Percentiles rank a stretch among this genome's conserved stretches.
Conservation (phyloP, 2,329 filamentous ascomycete species). For the Zymoseptoria tritici region DNA sequence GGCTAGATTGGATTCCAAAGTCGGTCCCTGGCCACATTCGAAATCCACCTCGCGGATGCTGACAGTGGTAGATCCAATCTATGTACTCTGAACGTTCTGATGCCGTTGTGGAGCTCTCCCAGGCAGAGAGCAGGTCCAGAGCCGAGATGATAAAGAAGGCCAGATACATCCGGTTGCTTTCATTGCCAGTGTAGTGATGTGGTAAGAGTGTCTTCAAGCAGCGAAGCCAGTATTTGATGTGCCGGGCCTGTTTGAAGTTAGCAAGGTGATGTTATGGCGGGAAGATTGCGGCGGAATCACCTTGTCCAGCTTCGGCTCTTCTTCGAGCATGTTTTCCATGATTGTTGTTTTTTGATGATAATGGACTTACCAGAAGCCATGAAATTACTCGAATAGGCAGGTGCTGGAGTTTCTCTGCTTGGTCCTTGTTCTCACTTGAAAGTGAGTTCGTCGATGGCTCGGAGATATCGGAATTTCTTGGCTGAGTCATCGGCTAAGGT, state of each 20-base stretch:
- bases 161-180: constrained; percentile 83
- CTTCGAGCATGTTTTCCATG: constrained; percentile 6
- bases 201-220: constrained; percentile 79
- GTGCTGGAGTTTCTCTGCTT: neutral
- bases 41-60: constrained; percentile 82
- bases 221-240: constrained; percentile 88
- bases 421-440: neutral
- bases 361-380: neutral
- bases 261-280: neutral
- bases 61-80: constrained; percentile 77
- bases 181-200: constrained; percentile 73
- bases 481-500: neutral
- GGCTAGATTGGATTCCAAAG: constrained; percentile 41
- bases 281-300: neutral
- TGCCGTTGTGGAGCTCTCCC: constrained; percentile 47
- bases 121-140: constrained; percentile 66
- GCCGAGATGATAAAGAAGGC: constrained; percentile 84
- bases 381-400: neutral
- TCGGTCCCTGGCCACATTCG: constrained; percentile 70
- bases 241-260: constrained; percentile 33
- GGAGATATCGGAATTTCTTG: neutral
- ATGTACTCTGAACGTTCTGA: constrained; percentile 51
- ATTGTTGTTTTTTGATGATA: neutral
- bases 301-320: constrained; percentile 12
- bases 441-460: neutral